phyloP scores from a whole-genome alignment of 106 monocot genomes.

The Allium sativum region DNA sequence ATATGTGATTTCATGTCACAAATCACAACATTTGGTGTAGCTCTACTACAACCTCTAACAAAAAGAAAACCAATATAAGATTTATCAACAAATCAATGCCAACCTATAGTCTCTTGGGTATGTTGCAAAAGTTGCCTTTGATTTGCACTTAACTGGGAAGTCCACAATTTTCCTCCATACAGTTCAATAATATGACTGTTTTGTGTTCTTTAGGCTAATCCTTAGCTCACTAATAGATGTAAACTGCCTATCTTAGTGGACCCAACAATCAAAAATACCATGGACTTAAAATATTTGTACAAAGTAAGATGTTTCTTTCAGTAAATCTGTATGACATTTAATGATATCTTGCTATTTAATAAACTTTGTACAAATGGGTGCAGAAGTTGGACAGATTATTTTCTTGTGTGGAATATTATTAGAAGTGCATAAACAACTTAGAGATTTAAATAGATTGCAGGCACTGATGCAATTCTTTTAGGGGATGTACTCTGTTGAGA shows the following conservation, averaged over 20 bases:
- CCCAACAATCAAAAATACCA: constrained; percentile 67
- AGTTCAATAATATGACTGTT: not conserved
- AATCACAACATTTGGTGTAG: constrained; percentile 89
- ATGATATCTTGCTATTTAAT: too few relatives aligned
- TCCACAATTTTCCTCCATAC: not conserved
- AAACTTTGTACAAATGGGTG: too few relatives aligned
- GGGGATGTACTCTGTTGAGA: constrained; percentile 89
- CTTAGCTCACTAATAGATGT: constrained; percentile 73
- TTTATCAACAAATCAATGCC: constrained; percentile 57
- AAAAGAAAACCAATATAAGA: constrained; percentile 77
- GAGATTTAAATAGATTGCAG: constrained; percentile 28
- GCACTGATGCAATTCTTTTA: constrained; percentile 89
- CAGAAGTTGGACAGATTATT: too few relatives aligned
- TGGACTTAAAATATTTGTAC: constrained; percentile 87
- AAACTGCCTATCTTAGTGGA: constrained; percentile 81
- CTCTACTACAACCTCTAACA: constrained; percentile 76
- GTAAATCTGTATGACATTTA: too few relatives aligned
- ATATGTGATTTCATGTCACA: too few relatives aligned
- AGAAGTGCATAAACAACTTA: too few relatives aligned
- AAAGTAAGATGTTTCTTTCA: too few relatives aligned
- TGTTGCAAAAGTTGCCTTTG: not conserved
- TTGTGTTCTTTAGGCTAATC: constrained; percentile 61
- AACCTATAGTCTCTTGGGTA: constrained; percentile 94
- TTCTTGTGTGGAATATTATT: too few relatives aligned
- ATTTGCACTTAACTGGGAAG: not conserved